Base-by-base conservation (phyloP, 1,139 yeast genomes). In the Suhomyces chickasaworum region DNA sequence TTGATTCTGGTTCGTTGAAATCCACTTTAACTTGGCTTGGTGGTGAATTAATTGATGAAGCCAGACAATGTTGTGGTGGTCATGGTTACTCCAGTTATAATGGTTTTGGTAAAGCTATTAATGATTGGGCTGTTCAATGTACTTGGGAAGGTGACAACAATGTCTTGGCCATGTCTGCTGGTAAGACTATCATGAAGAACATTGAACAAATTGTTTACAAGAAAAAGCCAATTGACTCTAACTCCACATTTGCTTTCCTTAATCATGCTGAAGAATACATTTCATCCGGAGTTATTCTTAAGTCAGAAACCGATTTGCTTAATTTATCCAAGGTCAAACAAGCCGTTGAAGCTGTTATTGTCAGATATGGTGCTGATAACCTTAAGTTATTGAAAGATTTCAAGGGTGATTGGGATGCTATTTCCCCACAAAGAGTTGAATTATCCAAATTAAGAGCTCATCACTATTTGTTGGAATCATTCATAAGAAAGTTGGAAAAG, bases 131-230 rank as follows among this genome's bases (percentile, higher is more conserved):
- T 29, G 97, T 90, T 41, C 96, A 90, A 71, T 89, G 96, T 69
- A 90, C 97, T 21, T 90, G 97, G 97, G 97, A 90, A 73, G 97
- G 97, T 68, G 97, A 90, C 67, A 90, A 90, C 73, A 89, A 85
- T 61, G 85, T 90, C 42, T 75, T 90, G 57, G 89, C 90, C 8
- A 81, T 89, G 66, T 84, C 90, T 51, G 83, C 90, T 52, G 97
- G 97, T 54, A 81, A 86, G 68, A 83, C 87, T 46, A 78, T 86
- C 41, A 69, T 84, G 53, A 86, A 85, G 68, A 75, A 77, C 56
- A 75, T 80, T 45, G 64, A 61, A 37, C 63, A 65, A 45, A 61
- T 68, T 30, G 51, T 68, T 43, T 58, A 61, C 40, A 64, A 69
- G 44, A 64, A 65, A 49, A 59, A 50, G 48, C 72, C 75, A 45